These are phyloP conservation scores for Suaeda aralocaspica DNA, from an alignment of 148 eudicot genomes.

Conservation along the genomic window DNA sequence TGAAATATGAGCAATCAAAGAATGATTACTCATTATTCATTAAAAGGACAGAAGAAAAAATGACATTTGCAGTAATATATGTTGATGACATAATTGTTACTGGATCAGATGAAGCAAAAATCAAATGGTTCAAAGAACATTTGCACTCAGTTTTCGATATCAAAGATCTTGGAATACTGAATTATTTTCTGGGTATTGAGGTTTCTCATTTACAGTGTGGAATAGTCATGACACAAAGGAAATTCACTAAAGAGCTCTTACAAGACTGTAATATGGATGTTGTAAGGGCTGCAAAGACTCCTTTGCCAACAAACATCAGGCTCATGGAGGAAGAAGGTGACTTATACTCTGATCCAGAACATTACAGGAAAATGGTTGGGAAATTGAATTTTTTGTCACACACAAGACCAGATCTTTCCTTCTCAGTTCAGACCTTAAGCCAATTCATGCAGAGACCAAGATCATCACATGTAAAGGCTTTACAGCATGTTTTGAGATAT, in stretches of 20 bases:
- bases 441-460: no score
- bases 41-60: no score
- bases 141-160: background rate
- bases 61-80: no score
- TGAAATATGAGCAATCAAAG: background rate
- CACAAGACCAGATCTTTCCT: no score
- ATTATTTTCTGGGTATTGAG: background rate
- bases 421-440: no score
- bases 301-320: background rate
- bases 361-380: background rate
- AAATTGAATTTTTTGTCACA: background rate
- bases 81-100: no score
- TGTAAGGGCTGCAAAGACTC: background rate
- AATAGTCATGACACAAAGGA: no score
- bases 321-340: background rate
- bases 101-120: no score
- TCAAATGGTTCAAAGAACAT: no score
- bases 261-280: background rate
- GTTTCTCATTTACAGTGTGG: background rate
- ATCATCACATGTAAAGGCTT: no score
- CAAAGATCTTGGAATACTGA: background rate
- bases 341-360: background rate
- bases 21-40: no score
- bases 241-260: background rate
- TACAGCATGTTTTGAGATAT: no score